Conservation (phyloP, 352 stramenopile genomes). For the Pythium rhizo-oryzae region DNA sequence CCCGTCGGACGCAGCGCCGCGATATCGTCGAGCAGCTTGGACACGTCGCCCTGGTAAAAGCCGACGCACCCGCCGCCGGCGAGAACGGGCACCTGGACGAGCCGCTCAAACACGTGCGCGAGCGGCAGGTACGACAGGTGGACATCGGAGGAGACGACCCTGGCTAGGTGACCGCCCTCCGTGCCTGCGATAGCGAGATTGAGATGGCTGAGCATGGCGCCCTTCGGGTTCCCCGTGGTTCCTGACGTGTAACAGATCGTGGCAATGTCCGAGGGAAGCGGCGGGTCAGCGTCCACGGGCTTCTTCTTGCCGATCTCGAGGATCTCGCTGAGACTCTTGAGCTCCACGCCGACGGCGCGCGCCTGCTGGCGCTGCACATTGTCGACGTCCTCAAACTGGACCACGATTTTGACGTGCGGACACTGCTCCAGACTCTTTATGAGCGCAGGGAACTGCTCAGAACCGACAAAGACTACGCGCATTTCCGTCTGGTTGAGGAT, state of each 20-base stretch:
- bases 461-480: conserved; percentile 66
- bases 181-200: conserved; percentile 47
- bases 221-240: conserved; percentile 79
- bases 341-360: conserved; percentile 35
- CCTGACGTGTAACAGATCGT: conserved; percentile 92
- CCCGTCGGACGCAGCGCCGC: conserved; percentile 89
- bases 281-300: conserved; percentile 49
- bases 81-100: conserved; percentile 86
- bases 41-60: conserved; percentile 82
- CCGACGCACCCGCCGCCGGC: conserved; percentile 66
- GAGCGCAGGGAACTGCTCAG: conserved; percentile 54
- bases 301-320: conserved; percentile 43
- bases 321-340: conserved; percentile 48
- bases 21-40: conserved; percentile 93
- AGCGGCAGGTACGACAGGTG: conserved; percentile 92
- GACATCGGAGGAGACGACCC: conserved; percentile 27
- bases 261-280: conserved; percentile 74
- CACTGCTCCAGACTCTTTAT: conserved; percentile 50
- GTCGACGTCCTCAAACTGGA: conserved; percentile 56
- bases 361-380: conserved; percentile 36
- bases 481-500: conserved; percentile 83
- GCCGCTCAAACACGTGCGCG: conserved; percentile 95
- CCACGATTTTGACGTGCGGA: conserved; percentile 50
- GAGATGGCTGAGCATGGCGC: conserved; percentile 62
- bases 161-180: too few relatives aligned